Base-by-base conservation (phyloP, 441 rosid genomes). In the Arabidopsis hybrid region DNA sequence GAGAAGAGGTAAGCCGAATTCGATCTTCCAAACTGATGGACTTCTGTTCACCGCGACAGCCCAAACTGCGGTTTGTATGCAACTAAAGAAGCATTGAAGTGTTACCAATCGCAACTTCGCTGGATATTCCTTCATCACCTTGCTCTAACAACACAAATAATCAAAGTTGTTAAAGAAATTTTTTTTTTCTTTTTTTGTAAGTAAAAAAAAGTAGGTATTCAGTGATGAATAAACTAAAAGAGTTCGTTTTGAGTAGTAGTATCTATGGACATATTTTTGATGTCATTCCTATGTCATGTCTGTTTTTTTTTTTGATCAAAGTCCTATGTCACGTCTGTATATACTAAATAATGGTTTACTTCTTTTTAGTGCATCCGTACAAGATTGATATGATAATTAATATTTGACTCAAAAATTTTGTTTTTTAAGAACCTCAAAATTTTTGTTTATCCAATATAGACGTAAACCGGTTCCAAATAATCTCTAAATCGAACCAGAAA, bases 21-120 rank as follows among this genome's bases (percentile, higher is more conserved):
- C 80, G 60, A 87, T 87, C 79, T 84, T 91, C 98, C 96, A 93
- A 11, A 83, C 87, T 0, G 86, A 79, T 35, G 88, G 85, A 56
- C 83, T 81, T 74, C 89, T 89, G 56, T 87, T 87, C 6, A 77
- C 70, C 2, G 85, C 86, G 38, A 87, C 63, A 8, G 93, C 92
- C 87, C 91, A 86, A 46, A 83, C 35, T 3, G 81, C 88, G 1
- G 92, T 89, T 63, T 89, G 98, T 2, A 83, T 80, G 84, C 88
- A 89, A 77, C 94, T 86, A 73, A 89, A 91, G 60, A 86, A 67
- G 80, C 94, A 91, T 67, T 93, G 98, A 21, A 93, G 81, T 68
- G 87, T 65, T 1, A 91, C 91, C 2, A 91, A 81, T 4, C 94
- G 85, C 40, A 87, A 14, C 69, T 91, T 93, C 2, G 93, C 79